Evolutionary conservation across 768 basidiomycete species (phyloP).

Genomic region (Suillus alpinus): DNA sequence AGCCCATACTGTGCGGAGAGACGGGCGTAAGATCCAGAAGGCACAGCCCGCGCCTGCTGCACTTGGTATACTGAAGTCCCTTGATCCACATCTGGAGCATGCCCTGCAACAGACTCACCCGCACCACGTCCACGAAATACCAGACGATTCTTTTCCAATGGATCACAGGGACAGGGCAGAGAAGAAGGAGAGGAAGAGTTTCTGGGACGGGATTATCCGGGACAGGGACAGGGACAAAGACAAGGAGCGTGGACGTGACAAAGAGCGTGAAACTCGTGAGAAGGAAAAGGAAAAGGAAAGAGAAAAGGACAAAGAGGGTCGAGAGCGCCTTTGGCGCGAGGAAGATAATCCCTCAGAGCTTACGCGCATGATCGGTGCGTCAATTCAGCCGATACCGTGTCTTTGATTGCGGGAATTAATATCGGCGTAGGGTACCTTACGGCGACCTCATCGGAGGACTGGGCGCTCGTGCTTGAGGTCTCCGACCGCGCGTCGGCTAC

Average conservation of each 20-base stretch:
- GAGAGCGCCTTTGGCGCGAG: slow-evolving; percentile 29
- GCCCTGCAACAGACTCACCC: slow-evolving; percentile 14
- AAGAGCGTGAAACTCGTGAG: slow-evolving; percentile 9
- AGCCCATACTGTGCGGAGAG: slow-evolving; percentile 20
- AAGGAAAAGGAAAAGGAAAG: slow-evolving; percentile 19
- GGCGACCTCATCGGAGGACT: slow-evolving; percentile 79
- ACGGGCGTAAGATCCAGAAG: slow-evolving; percentile 22
- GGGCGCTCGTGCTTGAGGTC: slow-evolving; percentile 78
- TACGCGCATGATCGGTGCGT: slow-evolving; percentile 69
- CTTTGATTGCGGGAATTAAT: slow-evolving; percentile 1
- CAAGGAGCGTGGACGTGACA: slow-evolving; percentile 13
- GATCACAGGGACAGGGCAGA: slow-evolving; percentile 33
- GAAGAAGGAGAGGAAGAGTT: slow-evolving; percentile 52
- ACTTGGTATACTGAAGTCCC: slow-evolving; percentile 55
- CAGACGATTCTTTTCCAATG: slow-evolving; percentile 30
- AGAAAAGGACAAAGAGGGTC: slow-evolving; percentile 36
- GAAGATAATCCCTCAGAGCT: slow-evolving; percentile 55
- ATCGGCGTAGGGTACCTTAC: slow-evolving; percentile 60
- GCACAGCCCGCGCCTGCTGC: slow-evolving; percentile 34
- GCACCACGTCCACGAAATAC: slow-evolving; percentile 12
- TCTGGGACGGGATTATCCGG: slow-evolving; percentile 45
- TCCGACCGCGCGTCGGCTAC: slow-evolving; percentile 77
- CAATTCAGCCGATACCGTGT: neutral
- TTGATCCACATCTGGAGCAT: slow-evolving; percentile 50
- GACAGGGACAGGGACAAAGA: slow-evolving; percentile 34